phyloP scores from a whole-genome alignment of 495 filamentous ascomycete genomes.

The Penicillium robsamsonii region DNA sequence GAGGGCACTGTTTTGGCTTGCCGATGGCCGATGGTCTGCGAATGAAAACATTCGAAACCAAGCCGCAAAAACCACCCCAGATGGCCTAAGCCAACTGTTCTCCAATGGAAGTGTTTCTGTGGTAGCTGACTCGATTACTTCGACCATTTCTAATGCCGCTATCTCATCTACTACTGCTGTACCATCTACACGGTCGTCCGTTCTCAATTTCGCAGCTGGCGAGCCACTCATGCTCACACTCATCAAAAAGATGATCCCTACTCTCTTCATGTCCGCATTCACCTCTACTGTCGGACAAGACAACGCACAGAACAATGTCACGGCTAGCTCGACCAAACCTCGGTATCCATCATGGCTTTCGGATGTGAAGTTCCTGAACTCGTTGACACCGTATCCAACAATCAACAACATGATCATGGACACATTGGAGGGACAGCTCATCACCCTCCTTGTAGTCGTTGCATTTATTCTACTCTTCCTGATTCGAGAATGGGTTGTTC shows the following conservation, averaged over 20 bases:
- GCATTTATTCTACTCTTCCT: conserved; percentile 94
- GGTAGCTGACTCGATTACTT: conserved; percentile 19
- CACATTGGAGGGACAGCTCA: conserved; percentile 86
- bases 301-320: conserved; percentile 21
- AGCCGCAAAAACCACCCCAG: conserved; percentile 14
- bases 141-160: conserved; percentile 28
- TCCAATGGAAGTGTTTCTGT: conserved; percentile 36
- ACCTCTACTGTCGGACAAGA: conserved; percentile 26
- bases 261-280: conserved; percentile 40
- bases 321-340: conserved; percentile 24
- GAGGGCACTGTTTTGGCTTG: conserved; percentile 91
- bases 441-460: conserved; percentile 84
- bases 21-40: conserved; percentile 81
- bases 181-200: conserved; percentile 36
- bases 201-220: conserved; percentile 41
- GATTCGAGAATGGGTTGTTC: conserved; percentile 96
- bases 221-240: conserved; percentile 52
- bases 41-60: conserved; percentile 30
- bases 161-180: conserved; percentile 27
- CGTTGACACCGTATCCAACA: conserved; percentile 66
- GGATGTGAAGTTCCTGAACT: conserved; percentile 66
- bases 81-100: conserved; percentile 20
- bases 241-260: conserved; percentile 43
- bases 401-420: conserved; percentile 81
- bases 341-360: conserved; percentile 59